These are phyloP conservation scores for Coffea humblotiana DNA, from an alignment of 305 asterid genomes.

Conservation along the genomic window DNA sequence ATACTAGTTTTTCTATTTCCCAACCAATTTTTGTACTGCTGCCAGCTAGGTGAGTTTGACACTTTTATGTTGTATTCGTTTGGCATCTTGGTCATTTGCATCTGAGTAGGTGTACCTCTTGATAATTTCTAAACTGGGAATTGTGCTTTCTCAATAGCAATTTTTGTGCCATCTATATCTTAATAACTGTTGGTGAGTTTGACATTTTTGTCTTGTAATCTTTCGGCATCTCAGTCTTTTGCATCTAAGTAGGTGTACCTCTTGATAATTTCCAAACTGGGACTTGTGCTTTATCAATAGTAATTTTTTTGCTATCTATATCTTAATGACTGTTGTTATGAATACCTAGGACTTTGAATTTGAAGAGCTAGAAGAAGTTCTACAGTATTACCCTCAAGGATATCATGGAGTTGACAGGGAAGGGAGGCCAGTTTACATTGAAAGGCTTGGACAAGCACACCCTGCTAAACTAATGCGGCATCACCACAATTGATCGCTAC, in stretches of 20 bases:
- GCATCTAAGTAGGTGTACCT: background rate
- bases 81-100: background rate
- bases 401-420: conserved; percentile 97
- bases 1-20: background rate
- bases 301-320: background rate
- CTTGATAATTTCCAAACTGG: background rate
- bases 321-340: background rate
- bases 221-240: background rate
- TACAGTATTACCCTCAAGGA: conserved; percentile 95
- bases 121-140: background rate
- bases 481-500: conserved; percentile 82
- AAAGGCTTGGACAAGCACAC: conserved; percentile 94
- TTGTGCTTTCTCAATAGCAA: background rate
- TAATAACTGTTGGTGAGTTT: background rate
- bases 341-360: conserved; percentile 69
- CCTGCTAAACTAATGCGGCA: conserved; percentile 76
- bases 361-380: conserved; percentile 82
- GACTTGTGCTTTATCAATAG: background rate
- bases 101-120: background rate
- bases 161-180: background rate
- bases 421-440: conserved; percentile 94
- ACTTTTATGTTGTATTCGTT: background rate
- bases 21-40: background rate
- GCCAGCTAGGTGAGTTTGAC: background rate
- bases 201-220: too few relatives aligned